Evolutionary conservation across 1,139 yeast genomes (phyloP).

Genomic region (Geotrichum fermentans): DNA sequence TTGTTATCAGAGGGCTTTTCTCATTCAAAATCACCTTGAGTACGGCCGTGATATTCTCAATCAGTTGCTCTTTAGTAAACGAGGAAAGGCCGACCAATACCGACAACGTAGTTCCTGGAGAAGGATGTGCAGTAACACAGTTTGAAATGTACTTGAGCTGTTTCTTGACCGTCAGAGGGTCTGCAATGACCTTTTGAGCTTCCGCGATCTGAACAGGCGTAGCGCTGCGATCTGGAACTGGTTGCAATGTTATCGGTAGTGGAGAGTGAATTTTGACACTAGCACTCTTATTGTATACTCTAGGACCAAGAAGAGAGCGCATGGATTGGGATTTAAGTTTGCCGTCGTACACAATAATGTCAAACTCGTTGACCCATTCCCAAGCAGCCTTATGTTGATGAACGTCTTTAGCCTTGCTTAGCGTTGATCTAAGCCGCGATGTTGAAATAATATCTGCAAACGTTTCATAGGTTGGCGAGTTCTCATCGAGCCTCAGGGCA

Average conservation of each 20-base stretch:
- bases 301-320: conserved; percentile 27
- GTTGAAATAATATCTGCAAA: conserved; percentile 30
- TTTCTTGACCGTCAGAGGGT: conserved; percentile 24
- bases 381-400: conserved; percentile 20
- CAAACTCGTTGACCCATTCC: conserved; percentile 24
- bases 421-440: conserved; percentile 25
- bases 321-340: conserved; percentile 24
- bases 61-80: conserved; percentile 24
- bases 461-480: conserved; percentile 27
- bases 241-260: conserved; percentile 23
- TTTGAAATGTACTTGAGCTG: conserved; percentile 29
- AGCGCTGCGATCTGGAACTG: conserved; percentile 20
- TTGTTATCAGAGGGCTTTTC: conserved; percentile 21
- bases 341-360: conserved; percentile 28
- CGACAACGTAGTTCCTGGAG: conserved; percentile 30
- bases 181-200: conserved; percentile 21
- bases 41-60: conserved; percentile 27
- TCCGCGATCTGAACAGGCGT: conserved; percentile 21
- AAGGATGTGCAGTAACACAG: conserved; percentile 26
- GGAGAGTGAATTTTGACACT: conserved; percentile 30
- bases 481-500: conserved; percentile 24
- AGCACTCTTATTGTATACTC: conserved; percentile 26
- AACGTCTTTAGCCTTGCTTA: conserved; percentile 16
- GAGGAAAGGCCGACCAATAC: conserved; percentile 27
- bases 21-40: conserved; percentile 20